phyloP scores from a whole-genome alignment of 306 rosid species.

The Parietaria judaica region DNA sequence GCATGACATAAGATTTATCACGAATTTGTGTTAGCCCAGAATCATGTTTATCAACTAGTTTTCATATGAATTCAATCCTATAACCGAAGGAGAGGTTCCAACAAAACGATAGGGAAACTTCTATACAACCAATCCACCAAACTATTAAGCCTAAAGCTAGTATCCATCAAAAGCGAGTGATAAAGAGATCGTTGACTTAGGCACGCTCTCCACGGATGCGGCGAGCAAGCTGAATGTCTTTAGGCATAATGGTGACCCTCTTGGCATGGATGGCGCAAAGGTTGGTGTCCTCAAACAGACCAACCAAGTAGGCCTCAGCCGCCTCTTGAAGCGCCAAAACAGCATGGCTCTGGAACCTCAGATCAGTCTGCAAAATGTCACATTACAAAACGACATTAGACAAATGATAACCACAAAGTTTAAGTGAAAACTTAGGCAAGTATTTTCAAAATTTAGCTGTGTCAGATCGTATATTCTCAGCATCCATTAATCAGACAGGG shows the following conservation, averaged over 20 bases:
- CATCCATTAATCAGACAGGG: conserved; percentile 66
- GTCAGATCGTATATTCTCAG: conserved; percentile 61
- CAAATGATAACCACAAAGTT: not conserved
- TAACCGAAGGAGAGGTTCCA: not conserved
- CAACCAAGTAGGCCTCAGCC: conserved; percentile 61
- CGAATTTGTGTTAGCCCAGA: not conserved
- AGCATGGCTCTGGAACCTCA: conserved; percentile 75
- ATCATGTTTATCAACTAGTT: not conserved
- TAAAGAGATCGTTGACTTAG: conserved; percentile 6
- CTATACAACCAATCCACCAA: not conserved
- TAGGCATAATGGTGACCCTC: conserved; percentile 80
- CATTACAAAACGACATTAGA: not conserved
- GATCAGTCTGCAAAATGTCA: conserved; percentile 39
- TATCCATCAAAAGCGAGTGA: too few species aligned
- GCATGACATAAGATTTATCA: not conserved
- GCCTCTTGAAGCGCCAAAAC: conserved; percentile 77
- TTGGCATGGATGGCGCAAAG: conserved; percentile 71
- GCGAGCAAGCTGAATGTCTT: conserved; percentile 61
- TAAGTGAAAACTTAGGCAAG: not conserved
- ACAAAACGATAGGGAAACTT: not conserved
- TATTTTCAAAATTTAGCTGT: not conserved
- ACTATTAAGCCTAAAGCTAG: not conserved
- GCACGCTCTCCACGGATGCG: conserved; percentile 76
- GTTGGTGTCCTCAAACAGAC: conserved; percentile 69
- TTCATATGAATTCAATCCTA: not conserved